phyloP scores from a whole-genome alignment of 176 grass and related monocot genomes.

The Oryza meyeriana region DNA sequence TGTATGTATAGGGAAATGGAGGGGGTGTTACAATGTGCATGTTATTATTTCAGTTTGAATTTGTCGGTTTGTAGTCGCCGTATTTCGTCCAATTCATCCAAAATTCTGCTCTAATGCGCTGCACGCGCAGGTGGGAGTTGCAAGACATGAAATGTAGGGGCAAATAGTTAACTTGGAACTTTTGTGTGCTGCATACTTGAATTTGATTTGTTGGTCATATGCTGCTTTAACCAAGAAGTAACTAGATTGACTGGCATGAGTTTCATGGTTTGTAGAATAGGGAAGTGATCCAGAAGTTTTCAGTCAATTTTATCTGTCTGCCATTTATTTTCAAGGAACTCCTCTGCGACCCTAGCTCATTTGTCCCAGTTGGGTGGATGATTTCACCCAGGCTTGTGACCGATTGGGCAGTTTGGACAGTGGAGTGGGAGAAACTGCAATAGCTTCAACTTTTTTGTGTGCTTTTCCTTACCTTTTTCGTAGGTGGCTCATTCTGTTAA shows the following conservation, averaged over 20 bases:
- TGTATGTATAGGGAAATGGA: not conserved
- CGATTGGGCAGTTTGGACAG: not conserved
- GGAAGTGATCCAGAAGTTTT: constrained; percentile 14
- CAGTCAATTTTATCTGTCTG: constrained; percentile 9
- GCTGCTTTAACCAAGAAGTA: not conserved
- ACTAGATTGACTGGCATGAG: constrained; percentile 2
- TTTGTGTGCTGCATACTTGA: not conserved
- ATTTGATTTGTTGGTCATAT: constrained; percentile 11
- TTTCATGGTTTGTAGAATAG: constrained; percentile 10
- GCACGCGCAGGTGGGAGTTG: not conserved
- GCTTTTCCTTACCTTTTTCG: not conserved
- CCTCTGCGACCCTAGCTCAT: not conserved
- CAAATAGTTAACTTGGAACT: not conserved
- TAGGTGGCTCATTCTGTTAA: constrained; percentile 18
- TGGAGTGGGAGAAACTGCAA: constrained; percentile 8
- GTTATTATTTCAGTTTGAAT: not conserved
- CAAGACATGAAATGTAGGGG: not conserved
- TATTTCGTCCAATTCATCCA: not conserved
- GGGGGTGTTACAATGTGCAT: not conserved
- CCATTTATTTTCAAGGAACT: constrained; percentile 10
- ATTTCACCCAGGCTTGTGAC: constrained; percentile 28
- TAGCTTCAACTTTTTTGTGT: constrained; percentile 32
- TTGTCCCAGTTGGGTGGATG: constrained; percentile 3
- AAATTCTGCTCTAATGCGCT: not conserved
- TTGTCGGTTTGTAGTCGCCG: not conserved